Conservation (phyloP, 2,329 filamentous ascomycete genomes). For the Orbilia blumenaviensis region DNA sequence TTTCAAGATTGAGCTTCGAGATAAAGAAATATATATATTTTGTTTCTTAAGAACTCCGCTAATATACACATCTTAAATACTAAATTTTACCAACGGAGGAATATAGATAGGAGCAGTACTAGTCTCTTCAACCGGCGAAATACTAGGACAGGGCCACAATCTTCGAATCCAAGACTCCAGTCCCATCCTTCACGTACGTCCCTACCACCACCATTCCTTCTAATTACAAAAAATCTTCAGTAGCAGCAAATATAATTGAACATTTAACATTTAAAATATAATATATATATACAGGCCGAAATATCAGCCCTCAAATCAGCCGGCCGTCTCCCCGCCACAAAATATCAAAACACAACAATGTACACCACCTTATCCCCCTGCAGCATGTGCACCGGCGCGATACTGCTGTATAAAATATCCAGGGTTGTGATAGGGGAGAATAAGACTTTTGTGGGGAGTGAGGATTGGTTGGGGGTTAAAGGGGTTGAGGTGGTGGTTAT, state of each 20-base stretch:
- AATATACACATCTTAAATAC: neutral
- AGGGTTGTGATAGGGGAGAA: slow-evolving; percentile 82
- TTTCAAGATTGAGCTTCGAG: no score
- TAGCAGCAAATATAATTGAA: no score
- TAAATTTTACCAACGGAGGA: no score
- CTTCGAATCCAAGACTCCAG: slow-evolving; percentile 77
- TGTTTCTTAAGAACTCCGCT: neutral
- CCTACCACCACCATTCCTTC: neutral
- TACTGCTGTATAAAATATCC: slow-evolving; percentile 76
- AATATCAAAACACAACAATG: slow-evolving; percentile 79
- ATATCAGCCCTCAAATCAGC: slow-evolving; percentile 79
- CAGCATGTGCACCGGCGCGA: slow-evolving; percentile 83
- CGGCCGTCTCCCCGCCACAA: slow-evolving; percentile 74
- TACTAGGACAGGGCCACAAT: slow-evolving; percentile 78
- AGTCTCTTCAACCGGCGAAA: slow-evolving; percentile 73
- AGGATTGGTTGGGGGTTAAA: slow-evolving; percentile 73
- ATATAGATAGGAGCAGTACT: slow-evolving; percentile 69
- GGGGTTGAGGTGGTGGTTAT: slow-evolving; percentile 79
- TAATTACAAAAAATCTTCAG: neutral
- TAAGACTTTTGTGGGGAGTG: slow-evolving; percentile 76
- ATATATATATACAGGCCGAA: slow-evolving; percentile 68
- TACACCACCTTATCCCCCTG: slow-evolving; percentile 82
- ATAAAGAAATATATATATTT: no score
- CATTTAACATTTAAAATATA: neutral
- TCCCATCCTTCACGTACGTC: slow-evolving; percentile 74